A percentile compares a stretch with the other conserved stretches of the same genome.
phyloP scores from a whole-genome alignment of 306 rosid species.

The Betula pendula region DNA sequence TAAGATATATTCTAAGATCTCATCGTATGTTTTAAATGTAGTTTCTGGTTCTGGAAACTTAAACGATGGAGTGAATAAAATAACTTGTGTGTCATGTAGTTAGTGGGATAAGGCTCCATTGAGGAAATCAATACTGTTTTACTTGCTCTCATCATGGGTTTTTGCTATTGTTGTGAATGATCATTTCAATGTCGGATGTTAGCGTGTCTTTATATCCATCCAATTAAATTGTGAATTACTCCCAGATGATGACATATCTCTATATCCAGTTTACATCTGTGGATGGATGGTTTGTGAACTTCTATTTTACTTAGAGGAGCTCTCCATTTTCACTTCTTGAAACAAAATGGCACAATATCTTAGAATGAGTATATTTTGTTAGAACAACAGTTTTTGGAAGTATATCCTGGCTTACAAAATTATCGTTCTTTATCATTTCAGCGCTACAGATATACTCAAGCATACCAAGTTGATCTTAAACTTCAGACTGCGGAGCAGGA shows the following conservation, averaged over 20 bases:
- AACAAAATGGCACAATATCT: not conserved
- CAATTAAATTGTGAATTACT: no score
- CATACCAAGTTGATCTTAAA: slow-evolving; percentile 73
- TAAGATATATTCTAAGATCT: no score
- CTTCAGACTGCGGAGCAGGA: slow-evolving; percentile 70
- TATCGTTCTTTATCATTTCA: slow-evolving; percentile 46
- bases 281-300: not conserved
- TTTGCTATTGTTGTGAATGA: not conserved
- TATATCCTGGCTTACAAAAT: slow-evolving; percentile 23
- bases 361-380: not conserved
- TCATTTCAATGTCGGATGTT: not conserved
- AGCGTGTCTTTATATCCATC: not conserved
- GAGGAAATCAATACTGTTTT: no score
- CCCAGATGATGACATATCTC: not conserved
- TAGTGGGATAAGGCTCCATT: no score
- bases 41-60: no score
- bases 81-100: no score
- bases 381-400: slow-evolving; percentile 5
- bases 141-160: no score
- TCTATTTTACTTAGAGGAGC: not conserved
- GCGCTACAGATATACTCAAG: slow-evolving; percentile 82
- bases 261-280: not conserved
- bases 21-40: no score
- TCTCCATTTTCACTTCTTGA: slow-evolving; percentile 19
- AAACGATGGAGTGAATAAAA: no score